These are phyloP conservation scores for Phalaenopsis equestris DNA, from an alignment of 106 monocot species.

Conservation along the genomic window DNA sequence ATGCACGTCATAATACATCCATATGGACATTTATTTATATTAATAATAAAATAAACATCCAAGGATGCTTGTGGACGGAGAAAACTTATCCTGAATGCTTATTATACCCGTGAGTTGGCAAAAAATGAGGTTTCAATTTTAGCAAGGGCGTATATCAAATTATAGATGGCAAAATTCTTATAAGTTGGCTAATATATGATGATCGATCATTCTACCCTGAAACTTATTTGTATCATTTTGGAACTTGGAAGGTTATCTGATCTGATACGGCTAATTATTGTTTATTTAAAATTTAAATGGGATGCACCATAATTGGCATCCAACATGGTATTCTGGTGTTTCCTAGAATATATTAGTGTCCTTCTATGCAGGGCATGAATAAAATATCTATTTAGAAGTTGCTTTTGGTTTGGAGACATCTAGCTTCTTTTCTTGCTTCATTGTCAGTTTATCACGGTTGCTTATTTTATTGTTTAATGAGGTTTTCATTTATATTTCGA, in stretches of 20 bases:
- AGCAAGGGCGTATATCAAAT: not conserved
- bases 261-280: not conserved
- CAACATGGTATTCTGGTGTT: not conserved
- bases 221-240: not conserved
- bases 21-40: not conserved
- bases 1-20: not conserved
- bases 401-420: not conserved
- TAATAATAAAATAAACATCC: too few relatives aligned
- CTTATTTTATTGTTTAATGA: not conserved
- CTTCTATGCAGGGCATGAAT: not conserved
- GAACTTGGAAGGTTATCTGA: not conserved
- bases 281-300: not conserved
- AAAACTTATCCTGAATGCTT: not conserved
- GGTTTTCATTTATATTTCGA: not conserved
- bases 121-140: not conserved
- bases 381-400: not conserved
- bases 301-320: not conserved
- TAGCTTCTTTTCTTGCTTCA: not conserved
- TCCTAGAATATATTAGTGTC: not conserved
- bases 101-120: not conserved
- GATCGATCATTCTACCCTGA: not conserved
- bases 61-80: too few relatives aligned
- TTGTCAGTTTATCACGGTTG: not conserved
- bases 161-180: not conserved
- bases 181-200: not conserved